Evolutionary conservation across 2,329 filamentous ascomycete species (phyloP).

Genomic region (Cercospora berteroae): DNA sequence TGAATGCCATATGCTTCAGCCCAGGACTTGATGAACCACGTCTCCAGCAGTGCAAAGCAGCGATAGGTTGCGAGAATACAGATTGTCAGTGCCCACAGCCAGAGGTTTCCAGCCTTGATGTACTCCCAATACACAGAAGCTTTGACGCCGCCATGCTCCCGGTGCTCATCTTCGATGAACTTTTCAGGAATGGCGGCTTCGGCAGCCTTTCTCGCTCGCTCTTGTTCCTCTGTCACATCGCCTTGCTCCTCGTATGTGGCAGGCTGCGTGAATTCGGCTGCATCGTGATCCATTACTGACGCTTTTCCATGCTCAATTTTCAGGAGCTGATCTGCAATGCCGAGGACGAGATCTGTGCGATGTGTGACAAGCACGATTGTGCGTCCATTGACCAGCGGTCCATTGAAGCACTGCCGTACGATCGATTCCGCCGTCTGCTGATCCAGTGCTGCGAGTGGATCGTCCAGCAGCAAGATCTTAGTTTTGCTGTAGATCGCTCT

Average conservation of each 20-base stretch:
- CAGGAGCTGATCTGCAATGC: conserved; percentile 71
- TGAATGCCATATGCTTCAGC: conserved; percentile 66
- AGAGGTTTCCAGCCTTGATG: conserved; percentile 73
- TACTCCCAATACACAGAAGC: conserved; percentile 79
- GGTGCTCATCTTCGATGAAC: conserved; percentile 75
- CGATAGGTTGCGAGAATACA: conserved; percentile 63
- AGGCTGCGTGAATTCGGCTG: conserved; percentile 11
- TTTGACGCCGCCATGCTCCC: conserved; percentile 73
- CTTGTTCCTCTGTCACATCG: conserved; percentile 30
- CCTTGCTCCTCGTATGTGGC: conserved; percentile 1
- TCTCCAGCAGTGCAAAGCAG: conserved; percentile 62
- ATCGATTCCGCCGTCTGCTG: conserved; percentile 64
- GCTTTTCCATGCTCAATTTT: conserved; percentile 64
- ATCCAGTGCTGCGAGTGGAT: conserved; percentile 50
- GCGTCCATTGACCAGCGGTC: conserved; percentile 54
- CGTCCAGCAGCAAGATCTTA: conserved; percentile 49
- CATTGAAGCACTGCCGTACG: conserved; percentile 56
- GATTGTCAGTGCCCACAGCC: conserved; percentile 69
- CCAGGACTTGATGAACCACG: conserved; percentile 85
- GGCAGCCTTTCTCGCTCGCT: conserved; percentile 42
- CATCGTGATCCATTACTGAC: conserved; percentile 27
- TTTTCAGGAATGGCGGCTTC: conserved; percentile 62
- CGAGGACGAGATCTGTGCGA: conserved; percentile 66
- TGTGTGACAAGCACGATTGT: conserved; percentile 63
- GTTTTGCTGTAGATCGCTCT: conserved; percentile 48